phyloP scores from a whole-genome alignment of 2,329 filamentous ascomycete species.

The Aotearoamyces nothofagi region DNA sequence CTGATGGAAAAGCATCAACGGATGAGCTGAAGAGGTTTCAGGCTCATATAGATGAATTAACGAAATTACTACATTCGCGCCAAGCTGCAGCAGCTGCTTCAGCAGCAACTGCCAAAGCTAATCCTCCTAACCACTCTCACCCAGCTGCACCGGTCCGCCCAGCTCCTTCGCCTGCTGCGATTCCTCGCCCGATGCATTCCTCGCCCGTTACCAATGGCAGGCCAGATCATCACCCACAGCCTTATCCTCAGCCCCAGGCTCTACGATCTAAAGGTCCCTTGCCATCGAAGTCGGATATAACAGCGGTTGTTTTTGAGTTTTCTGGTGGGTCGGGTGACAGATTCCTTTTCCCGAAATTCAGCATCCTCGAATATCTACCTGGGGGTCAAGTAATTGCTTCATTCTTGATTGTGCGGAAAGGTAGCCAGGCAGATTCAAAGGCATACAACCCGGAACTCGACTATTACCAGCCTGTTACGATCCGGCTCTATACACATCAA shows the following conservation, averaged over 20 bases:
- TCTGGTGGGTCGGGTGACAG: slow-evolving; percentile 52
- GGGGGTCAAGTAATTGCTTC: slow-evolving; percentile 51
- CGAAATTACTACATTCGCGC: slow-evolving; percentile 44
- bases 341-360: slow-evolving; percentile 66
- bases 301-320: slow-evolving; percentile 57
- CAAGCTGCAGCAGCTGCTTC: slow-evolving; percentile 28
- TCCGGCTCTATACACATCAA: slow-evolving; percentile 38
- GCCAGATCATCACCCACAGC: slow-evolving; percentile 7
- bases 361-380: slow-evolving; percentile 56
- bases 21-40: slow-evolving; percentile 65
- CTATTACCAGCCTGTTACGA: slow-evolving; percentile 63
- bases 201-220: slow-evolving; percentile 5
- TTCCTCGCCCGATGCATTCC: too few species aligned
- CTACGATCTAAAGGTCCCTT: slow-evolving; percentile 44
- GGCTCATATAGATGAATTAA: slow-evolving; percentile 67
- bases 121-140: slow-evolving; percentile 1
- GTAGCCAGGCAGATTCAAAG: slow-evolving; percentile 44
- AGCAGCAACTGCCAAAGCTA: slow-evolving; percentile 13
- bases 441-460: slow-evolving; percentile 47
- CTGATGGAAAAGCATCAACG: slow-evolving; percentile 55
- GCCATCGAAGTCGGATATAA: slow-evolving; percentile 41
- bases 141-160: slow-evolving; percentile 17
- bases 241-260: slow-evolving; percentile 30
- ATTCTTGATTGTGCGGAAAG: slow-evolving; percentile 63
- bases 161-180: slow-evolving; percentile 11